These are phyloP conservation scores for Zizania palustris DNA, from an alignment of 202 grass and related monocot genomes.

Conservation along the genomic window DNA sequence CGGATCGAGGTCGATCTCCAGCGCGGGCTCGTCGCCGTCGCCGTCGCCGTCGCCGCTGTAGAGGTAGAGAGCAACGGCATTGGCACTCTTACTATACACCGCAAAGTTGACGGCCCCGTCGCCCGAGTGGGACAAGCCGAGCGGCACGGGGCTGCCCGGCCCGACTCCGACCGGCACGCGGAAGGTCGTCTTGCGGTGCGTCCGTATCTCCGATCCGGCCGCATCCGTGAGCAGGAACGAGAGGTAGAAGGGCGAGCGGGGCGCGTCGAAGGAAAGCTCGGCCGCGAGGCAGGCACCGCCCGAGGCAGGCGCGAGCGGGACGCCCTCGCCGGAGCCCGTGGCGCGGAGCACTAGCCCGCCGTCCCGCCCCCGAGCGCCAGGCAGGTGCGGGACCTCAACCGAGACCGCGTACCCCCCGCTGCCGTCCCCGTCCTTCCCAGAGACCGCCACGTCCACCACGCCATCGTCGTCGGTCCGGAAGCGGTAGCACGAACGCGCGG, in stretches of 20 bases:
- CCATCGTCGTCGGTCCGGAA: constrained; percentile 60
- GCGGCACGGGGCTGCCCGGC: constrained; percentile 60
- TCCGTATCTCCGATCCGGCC: constrained; percentile 57
- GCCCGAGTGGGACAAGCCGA: constrained; percentile 61
- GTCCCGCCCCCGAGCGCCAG: background rate
- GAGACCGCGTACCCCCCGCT: constrained; percentile 36
- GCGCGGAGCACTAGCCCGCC: constrained; percentile 39
- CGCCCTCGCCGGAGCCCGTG: constrained; percentile 21
- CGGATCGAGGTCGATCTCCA: constrained; percentile 81
- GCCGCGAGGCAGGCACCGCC: constrained; percentile 32
- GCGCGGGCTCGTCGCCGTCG: constrained; percentile 39
- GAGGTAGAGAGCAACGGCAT: constrained; percentile 66
- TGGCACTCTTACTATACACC: constrained; percentile 66
- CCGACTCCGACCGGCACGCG: constrained; percentile 77
- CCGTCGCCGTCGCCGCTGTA: constrained; percentile 22
- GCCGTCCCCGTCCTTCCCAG: constrained; percentile 18
- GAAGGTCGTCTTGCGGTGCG: constrained; percentile 62
- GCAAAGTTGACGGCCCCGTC: constrained; percentile 72
- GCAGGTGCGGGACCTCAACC: constrained; percentile 22
- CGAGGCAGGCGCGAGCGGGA: constrained; percentile 37
- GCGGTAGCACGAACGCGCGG: constrained; percentile 44
- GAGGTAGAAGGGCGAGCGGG: constrained; percentile 63
- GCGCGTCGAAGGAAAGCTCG: constrained; percentile 50
- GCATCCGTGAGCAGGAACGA: constrained; percentile 71
- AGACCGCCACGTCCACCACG: constrained; percentile 53